Evolutionary conservation across 78 protist genomes (phyloP).

Genomic region (Polysphondylium violaceum): DNA sequence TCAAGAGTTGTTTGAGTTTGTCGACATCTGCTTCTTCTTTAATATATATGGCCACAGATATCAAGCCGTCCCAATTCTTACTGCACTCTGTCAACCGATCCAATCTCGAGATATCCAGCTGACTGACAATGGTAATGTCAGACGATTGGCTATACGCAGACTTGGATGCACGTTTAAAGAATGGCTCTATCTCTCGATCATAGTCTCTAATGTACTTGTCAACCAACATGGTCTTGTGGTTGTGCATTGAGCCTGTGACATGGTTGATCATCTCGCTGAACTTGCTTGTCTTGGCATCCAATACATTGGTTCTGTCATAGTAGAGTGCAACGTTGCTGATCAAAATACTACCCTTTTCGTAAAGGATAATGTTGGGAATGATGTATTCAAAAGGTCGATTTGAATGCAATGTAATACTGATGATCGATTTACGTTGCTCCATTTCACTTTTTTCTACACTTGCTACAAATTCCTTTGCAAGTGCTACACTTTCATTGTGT

Average conservation of each 20-base stretch:
- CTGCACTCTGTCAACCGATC: neutral
- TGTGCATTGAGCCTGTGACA: too few species aligned
- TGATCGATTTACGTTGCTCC: too few species aligned
- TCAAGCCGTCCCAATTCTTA: constrained; percentile 1
- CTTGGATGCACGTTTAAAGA: neutral
- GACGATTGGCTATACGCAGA: neutral
- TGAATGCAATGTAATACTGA: neutral
- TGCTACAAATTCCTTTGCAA: too few species aligned
- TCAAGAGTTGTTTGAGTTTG: neutral
- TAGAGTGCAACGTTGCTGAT: neutral
- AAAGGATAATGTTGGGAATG: neutral
- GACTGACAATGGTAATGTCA: neutral
- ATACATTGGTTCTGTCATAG: too few species aligned
- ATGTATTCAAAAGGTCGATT: neutral
- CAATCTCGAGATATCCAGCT: constrained; percentile 4
- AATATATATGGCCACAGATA: neutral
- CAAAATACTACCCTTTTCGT: neutral
- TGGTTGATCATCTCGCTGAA: too few species aligned
- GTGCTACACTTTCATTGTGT: too few species aligned
- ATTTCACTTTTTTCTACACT: too few species aligned
- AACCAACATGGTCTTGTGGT: too few species aligned
- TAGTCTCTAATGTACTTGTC: too few species aligned
- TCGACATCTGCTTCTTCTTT: neutral
- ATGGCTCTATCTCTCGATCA: neutral
- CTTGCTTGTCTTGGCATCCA: too few species aligned